phyloP scores from a whole-genome alignment of 352 stramenopile species.

The Phytophthora chlamydospora region DNA sequence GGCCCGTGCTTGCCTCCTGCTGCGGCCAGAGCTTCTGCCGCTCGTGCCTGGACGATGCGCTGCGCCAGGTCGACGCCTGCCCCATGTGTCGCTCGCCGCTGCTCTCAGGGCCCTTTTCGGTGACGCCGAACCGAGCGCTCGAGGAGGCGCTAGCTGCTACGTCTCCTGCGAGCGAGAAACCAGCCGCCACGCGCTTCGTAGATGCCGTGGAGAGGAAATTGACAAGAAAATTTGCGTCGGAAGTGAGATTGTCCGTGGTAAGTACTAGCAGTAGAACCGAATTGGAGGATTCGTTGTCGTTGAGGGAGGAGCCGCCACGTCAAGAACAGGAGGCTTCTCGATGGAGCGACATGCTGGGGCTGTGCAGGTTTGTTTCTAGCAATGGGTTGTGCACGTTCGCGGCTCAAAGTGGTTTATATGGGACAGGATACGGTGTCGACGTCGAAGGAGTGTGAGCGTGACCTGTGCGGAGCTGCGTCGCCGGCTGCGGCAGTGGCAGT shows the following conservation, averaged over 20 bases:
- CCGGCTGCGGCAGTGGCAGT: constrained; percentile 40
- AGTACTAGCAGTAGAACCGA: constrained; percentile 10
- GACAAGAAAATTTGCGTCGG: constrained; percentile 9
- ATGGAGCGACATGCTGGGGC: constrained; percentile 15
- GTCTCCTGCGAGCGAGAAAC: constrained; percentile 3
- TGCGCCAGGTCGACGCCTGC: constrained; percentile 50
- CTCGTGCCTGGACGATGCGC: constrained; percentile 52
- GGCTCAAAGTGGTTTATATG: constrained; percentile 11
- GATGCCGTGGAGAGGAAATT: constrained; percentile 24
- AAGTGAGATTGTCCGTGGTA: constrained; percentile 17
- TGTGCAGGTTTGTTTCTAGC: constrained; percentile 13
- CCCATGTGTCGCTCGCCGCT: constrained; percentile 65
- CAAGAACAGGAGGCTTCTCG: constrained; percentile 1
- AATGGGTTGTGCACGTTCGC: background rate
- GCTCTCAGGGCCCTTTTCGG: constrained; percentile 48
- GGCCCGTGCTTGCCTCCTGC: constrained; percentile 60
- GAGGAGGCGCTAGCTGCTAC: constrained; percentile 39
- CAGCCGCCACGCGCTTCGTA: background rate
- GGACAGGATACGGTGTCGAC: constrained; percentile 20
- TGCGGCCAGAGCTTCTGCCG: constrained; percentile 75
- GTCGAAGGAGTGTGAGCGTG: constrained; percentile 9
- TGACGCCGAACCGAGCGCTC: constrained; percentile 58
- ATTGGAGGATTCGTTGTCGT: too few relatives aligned
- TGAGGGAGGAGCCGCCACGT: too few relatives aligned
- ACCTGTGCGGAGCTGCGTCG: constrained; percentile 10